Base-by-base conservation (phyloP, 352 stramenopile species). In the Aphanomyces cochlioides region DNA sequence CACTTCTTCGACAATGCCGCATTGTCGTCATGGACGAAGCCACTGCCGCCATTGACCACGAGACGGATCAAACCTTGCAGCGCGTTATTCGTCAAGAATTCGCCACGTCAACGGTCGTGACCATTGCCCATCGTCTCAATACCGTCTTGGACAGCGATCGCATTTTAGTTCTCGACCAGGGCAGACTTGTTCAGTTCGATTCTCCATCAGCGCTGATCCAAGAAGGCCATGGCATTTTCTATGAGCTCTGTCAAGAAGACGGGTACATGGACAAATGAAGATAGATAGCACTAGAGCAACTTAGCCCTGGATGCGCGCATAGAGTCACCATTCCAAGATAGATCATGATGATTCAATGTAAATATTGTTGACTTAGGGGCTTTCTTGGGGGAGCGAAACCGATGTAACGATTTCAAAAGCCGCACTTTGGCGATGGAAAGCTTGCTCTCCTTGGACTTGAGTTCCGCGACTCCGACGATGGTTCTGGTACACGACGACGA, bases 131-230 rank as follows among this genome's bases (percentile, higher is more conserved):
- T 73, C 76, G 93, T 10, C 76, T 97, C 1, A 87, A 96, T 67
- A 97, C 95, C 15, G 96, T 98, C 58, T 83, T 98, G 66, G 89
- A 97, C 45, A 93, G 88, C 74, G 92, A 98, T 67, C 79, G 80
- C 17, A 85, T 98, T 53, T 73, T 83, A 43, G 78, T 83, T 17
- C 79, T 83, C 10, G 43, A 50, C 43, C 43, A 50, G 17, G 43
- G 43, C 2, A 28, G 28, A 28, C 28, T 28, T 28, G 28, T 28
- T 28, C 28, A 28, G 28, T 28, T 28, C 28, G 28, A 28, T 28
- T 28, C 28, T 28, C 28, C 28, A 28, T 28, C 28, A 28, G 28
- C 28, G 28, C 28, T 28, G 28, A 28, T 28, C 28, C 28, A 28
- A 28, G 1, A 28, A 28, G 28, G 28, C 28, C 28, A 28, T 28